Evolutionary conservation across 495 filamentous ascomycete genomes (phyloP), one percentile per base, ranked within the genome.

Genomic region (Aspergillus funiculosus): DNA sequence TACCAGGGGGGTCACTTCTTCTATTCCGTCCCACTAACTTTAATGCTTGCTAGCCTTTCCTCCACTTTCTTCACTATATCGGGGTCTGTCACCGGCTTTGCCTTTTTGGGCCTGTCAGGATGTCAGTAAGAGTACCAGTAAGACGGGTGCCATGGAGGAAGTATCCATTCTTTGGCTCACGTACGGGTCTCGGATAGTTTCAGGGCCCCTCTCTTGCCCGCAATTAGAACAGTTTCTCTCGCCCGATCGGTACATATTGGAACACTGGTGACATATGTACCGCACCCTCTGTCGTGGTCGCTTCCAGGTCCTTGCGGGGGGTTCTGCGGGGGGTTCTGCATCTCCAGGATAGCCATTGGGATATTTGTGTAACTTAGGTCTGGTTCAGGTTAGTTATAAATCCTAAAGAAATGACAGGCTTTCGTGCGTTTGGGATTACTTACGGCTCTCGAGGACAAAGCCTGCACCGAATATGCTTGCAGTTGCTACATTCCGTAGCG

Each of bases 361-460:
- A 54, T 86, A 86, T 55, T 84, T 88, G 38, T 84, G 68, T 42
- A 77, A 75, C 61, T 86, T 87, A 21, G 81, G 62, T 34, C 82
- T 87, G 59, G 3, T 31, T 27, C 4, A 5, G 27, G 32, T 43
- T 35, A 39, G 43, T 24, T 6, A 38, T 25, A 18, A 17, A 14
- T 9, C 10, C 19, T 17, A 24, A 21, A 19, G 17, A 21, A 4
- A 19, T 19, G 8, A 5, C 9, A 22, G 9, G 13, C 5, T 1
- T 17, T 17, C n/a, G n/a, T n/a, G 5, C 10, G 14, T 15, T 13
- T 5, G 21, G 44, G 22, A 30, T 34, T 40, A 81, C 85, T 63
- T 80, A 89, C 83, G 88, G 87, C 46, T 87, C 82, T 29, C 89
- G 70, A 9, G 86, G 88, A 64, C 89, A 95, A 44, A 76, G 78